These are phyloP conservation scores for Pseudoperonospora humuli DNA, from an alignment of 352 stramenopile genomes.

Conservation along the genomic window DNA sequence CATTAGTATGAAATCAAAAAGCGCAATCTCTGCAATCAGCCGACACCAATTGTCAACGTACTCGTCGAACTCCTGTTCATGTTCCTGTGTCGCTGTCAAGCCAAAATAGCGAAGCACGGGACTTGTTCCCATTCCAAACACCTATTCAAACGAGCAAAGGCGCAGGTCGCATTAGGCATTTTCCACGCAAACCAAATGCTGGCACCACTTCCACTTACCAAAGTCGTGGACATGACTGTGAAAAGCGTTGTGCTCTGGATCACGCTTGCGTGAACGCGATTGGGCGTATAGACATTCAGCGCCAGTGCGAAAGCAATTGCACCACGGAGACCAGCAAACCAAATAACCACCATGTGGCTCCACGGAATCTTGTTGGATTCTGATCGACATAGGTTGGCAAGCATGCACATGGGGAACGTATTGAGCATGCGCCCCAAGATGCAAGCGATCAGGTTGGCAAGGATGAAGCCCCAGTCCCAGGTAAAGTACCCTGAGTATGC, in stretches of 20 bases:
- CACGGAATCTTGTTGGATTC: slow-evolving; percentile 59
- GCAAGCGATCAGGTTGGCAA: slow-evolving; percentile 58
- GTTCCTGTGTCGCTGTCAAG: slow-evolving; percentile 35
- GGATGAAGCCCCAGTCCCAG: slow-evolving; percentile 82
- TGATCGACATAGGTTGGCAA: slow-evolving; percentile 59
- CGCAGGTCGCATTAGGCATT: slow-evolving; percentile 2
- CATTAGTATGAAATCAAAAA: slow-evolving; percentile 1
- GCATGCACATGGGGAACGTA: slow-evolving; percentile 69
- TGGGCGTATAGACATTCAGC: slow-evolving; percentile 63
- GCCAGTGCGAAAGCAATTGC: slow-evolving; percentile 88
- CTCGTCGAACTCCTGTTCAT: slow-evolving; percentile 39
- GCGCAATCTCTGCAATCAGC: not conserved
- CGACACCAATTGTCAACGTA: slow-evolving; percentile 26
- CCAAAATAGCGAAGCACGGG: slow-evolving; percentile 51
- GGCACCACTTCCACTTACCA: slow-evolving; percentile 39
- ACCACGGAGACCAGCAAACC: slow-evolving; percentile 89
- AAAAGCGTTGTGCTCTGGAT: slow-evolving; percentile 77
- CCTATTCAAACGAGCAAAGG: slow-evolving; percentile 17
- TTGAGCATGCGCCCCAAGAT: slow-evolving; percentile 63
- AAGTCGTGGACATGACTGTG: slow-evolving; percentile 74
- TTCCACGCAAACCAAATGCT: not conserved
- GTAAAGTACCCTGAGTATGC: slow-evolving; percentile 70
- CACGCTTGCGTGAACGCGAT: slow-evolving; percentile 42
- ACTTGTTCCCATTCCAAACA: slow-evolving; percentile 72
- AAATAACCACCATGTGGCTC: slow-evolving; percentile 86